Percentiles rank a stretch among this genome's conserved stretches.
These are phyloP conservation scores for Stemphylium lycopersici DNA, from an alignment of 2,329 filamentous ascomycete genomes.

Conservation along the genomic window DNA sequence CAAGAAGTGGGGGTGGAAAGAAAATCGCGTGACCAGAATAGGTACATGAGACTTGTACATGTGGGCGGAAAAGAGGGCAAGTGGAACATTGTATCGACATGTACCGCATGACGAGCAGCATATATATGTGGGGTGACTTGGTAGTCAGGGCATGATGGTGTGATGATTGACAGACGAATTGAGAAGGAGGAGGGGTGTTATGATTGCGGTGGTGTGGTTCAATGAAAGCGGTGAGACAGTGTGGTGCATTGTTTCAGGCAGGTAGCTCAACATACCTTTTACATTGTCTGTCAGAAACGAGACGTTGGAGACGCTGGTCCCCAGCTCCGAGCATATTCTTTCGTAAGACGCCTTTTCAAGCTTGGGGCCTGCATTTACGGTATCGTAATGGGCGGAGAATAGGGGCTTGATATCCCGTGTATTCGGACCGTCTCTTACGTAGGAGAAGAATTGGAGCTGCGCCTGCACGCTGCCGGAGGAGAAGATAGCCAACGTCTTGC, in stretches of 20 bases:
- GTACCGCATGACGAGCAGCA: constrained; percentile 9
- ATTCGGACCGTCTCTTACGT: constrained; percentile 51
- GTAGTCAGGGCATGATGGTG: constrained; percentile 3
- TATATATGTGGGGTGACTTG: not conserved
- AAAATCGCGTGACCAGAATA: constrained; percentile 5
- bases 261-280: constrained; percentile 50
- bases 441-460: constrained; percentile 78
- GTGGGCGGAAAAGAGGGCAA: not conserved
- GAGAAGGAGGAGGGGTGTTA: not conserved
- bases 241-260: constrained; percentile 18
- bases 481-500: constrained; percentile 72
- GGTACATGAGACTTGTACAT: constrained; percentile 1
- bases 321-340: constrained; percentile 62
- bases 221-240: constrained; percentile 4
- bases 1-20: not conserved
- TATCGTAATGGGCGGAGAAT: constrained; percentile 66
- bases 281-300: constrained; percentile 85
- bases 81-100: constrained; percentile 1
- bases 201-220: constrained; percentile 7
- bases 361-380: constrained; percentile 79
- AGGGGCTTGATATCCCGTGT: constrained; percentile 52
- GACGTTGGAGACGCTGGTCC: constrained; percentile 60
- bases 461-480: constrained; percentile 81
- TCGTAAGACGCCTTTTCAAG: constrained; percentile 70
- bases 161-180: constrained; percentile 8